These are phyloP conservation scores for Fusarium globosum DNA, from an alignment of 2,329 filamentous ascomycete species.

Conservation along the genomic window DNA sequence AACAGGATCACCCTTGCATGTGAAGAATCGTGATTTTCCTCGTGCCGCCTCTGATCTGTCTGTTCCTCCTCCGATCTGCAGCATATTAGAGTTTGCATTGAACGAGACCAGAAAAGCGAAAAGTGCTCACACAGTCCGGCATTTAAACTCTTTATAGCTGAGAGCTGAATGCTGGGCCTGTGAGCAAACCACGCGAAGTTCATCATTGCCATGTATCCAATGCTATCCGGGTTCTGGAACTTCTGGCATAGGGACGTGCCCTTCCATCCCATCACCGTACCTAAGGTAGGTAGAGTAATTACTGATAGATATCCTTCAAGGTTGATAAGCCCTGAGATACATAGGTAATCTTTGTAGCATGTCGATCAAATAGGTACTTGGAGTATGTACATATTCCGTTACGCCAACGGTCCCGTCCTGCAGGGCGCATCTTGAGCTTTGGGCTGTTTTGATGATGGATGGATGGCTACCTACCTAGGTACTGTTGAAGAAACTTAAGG, in stretches of 20 bases:
- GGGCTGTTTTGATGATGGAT: background rate
- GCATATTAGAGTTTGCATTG: constrained; percentile 3
- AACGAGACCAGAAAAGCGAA: background rate
- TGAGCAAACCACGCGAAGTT: background rate
- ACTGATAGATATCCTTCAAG: background rate
- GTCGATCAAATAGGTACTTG: background rate
- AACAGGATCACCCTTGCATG: constrained; percentile 16
- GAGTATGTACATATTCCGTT: background rate
- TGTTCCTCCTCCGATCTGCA: background rate
- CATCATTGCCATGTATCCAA: background rate
- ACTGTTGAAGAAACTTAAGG: background rate
- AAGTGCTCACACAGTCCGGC: background rate
- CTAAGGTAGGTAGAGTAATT: background rate
- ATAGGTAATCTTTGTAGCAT: background rate
- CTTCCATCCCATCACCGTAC: background rate
- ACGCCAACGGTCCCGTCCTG: background rate
- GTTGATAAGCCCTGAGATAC: background rate
- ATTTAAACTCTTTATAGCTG: background rate
- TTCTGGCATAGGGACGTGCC: background rate
- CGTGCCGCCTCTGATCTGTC: background rate
- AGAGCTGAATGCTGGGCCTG: background rate
- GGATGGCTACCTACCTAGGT: background rate
- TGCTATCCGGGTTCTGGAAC: background rate
- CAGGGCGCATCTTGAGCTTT: background rate
- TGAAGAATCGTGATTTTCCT: background rate